Conservation (phyloP, 768 basidiomycete species). For the Suillus brevipes region DNA sequence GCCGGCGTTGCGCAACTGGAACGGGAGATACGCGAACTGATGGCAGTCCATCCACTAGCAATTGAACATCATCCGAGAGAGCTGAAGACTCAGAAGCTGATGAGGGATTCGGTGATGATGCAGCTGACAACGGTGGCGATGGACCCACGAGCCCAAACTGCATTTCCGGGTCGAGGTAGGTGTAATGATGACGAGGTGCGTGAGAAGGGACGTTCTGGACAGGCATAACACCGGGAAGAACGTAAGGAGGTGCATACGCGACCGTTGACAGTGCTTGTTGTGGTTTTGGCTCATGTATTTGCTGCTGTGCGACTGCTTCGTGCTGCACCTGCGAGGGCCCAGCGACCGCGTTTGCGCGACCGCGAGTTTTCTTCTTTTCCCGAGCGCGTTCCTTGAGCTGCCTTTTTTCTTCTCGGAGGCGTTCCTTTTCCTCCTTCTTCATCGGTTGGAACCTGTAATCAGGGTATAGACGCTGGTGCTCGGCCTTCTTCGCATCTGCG, state of each 20-base stretch:
- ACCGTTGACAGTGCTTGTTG: not conserved
- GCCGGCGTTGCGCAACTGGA: slow-evolving; percentile 19
- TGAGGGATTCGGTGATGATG: slow-evolving; percentile 44
- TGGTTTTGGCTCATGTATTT: not conserved
- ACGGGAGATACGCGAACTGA: slow-evolving; percentile 13
- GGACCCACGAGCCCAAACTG: slow-evolving; percentile 41
- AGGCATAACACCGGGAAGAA: slow-evolving; percentile 10
- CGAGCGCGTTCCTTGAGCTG: slow-evolving; percentile 40
- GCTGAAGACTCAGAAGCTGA: slow-evolving; percentile 17
- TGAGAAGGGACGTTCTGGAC: slow-evolving; percentile 5
- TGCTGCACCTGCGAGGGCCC: not conserved
- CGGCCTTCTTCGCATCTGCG: slow-evolving; percentile 53
- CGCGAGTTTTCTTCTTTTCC: slow-evolving; percentile 23
- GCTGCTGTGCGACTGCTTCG: not conserved
- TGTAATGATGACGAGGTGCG: slow-evolving; percentile 23
- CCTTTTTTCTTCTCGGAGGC: slow-evolving; percentile 40
- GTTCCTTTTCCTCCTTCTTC: slow-evolving; percentile 52
- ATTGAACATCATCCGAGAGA: slow-evolving; percentile 13
- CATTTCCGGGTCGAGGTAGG: slow-evolving; percentile 27
- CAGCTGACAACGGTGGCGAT: slow-evolving; percentile 55
- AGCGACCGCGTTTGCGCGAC: slow-evolving; percentile 19
- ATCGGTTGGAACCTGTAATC: slow-evolving; percentile 57
- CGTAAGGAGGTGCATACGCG: slow-evolving; percentile 4
- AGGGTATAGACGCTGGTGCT: slow-evolving; percentile 53
- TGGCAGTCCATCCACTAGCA: slow-evolving; percentile 15